These are phyloP conservation scores for Aureobasidium sp. DNA, from an alignment of 2,329 filamentous ascomycete genomes.

Conservation along the genomic window DNA sequence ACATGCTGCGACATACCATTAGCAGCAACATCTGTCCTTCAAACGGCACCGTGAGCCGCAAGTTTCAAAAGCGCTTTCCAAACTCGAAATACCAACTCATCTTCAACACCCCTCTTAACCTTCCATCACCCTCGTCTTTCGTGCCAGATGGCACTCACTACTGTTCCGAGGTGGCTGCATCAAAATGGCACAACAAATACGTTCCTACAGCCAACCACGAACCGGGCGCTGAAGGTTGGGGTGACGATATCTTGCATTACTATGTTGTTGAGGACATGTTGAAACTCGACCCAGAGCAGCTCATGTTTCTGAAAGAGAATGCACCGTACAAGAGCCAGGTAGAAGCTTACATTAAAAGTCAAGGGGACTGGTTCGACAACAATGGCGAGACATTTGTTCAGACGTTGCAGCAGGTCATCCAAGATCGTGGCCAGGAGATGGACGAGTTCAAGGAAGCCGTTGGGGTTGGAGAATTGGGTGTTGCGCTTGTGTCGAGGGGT, in stretches of 20 bases:
- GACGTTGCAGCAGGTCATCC: constrained; percentile 51
- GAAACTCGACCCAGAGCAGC: constrained; percentile 55
- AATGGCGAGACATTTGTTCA: constrained; percentile 57
- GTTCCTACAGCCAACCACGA: constrained; percentile 20
- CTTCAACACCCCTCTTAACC: constrained; percentile 49
- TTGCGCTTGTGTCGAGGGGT: too few relatives aligned
- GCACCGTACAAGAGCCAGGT: constrained; percentile 52
- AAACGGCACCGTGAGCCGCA: constrained; percentile 53
- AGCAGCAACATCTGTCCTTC: constrained; percentile 54
- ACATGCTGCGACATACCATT: constrained; percentile 50
- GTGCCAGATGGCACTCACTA: constrained; percentile 15
- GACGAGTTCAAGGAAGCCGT: constrained; percentile 56
- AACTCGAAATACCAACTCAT: constrained; percentile 43
- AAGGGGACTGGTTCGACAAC: constrained; percentile 57
- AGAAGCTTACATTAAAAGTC: constrained; percentile 44
- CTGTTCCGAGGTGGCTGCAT: neutral
- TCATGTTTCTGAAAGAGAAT: constrained; percentile 51
- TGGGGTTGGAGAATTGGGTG: constrained; percentile 64
- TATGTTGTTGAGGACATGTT: constrained; percentile 59
- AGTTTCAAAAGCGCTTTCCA: constrained; percentile 51
- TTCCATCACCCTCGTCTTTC: constrained; percentile 32
- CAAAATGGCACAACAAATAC: constrained; percentile 19
- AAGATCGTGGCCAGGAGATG: constrained; percentile 47
- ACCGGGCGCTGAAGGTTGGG: constrained; percentile 55
- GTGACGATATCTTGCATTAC: constrained; percentile 57